These are phyloP conservation scores for Cadophora gregata DNA, from an alignment of 2,329 filamentous ascomycete species.

Conservation along the genomic window DNA sequence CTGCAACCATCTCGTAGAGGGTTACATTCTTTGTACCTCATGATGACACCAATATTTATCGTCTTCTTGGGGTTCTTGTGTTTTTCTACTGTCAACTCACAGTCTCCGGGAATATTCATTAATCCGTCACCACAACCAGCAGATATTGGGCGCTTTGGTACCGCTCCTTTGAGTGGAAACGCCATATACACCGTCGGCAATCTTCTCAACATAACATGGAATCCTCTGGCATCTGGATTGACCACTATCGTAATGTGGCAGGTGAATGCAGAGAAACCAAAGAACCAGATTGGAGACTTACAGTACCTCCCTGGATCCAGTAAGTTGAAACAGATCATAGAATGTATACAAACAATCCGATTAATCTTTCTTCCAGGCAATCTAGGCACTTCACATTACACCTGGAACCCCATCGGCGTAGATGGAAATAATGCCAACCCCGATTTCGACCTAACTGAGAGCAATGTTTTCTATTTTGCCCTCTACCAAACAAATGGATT, in stretches of 20 bases:
- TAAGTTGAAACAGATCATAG: not conserved
- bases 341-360: not conserved
- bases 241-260: not conserved
- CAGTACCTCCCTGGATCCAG: slow-evolving; percentile 4
- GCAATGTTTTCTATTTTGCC: slow-evolving; percentile 9
- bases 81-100: not conserved
- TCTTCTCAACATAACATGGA: slow-evolving; percentile 14
- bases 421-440: slow-evolving; percentile 7
- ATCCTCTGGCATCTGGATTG: not conserved
- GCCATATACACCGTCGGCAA: slow-evolving; percentile 4
- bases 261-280: not conserved
- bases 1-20: not conserved
- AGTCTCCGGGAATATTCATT: slow-evolving; percentile 10
- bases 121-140: not conserved
- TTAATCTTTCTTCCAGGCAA: not conserved
- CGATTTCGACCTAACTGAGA: not conserved
- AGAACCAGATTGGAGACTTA: not conserved
- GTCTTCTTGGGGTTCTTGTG: not conserved
- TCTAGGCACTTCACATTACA: not conserved
- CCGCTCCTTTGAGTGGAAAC: not conserved
- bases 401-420: slow-evolving; percentile 7
- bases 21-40: not conserved
- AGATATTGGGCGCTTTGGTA: not conserved
- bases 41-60: not conserved
- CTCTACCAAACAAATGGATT: not conserved